Conservation (phyloP, 306 rosid genomes). For the Lathyrus oleraceus region DNA sequence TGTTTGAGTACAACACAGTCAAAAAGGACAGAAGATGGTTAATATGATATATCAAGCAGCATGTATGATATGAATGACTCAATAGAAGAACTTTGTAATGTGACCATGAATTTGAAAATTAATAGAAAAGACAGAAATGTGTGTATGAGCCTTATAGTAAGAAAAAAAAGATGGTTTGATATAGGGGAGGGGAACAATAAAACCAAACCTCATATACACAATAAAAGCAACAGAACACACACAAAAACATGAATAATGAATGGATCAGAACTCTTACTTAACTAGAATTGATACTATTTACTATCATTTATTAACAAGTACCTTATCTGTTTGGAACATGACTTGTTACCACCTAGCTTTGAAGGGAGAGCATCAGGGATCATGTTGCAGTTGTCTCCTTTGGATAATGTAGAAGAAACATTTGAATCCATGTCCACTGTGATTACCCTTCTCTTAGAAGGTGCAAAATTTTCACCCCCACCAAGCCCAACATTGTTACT, state of each 20-base stretch:
- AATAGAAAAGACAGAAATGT: slow-evolving; percentile 4
- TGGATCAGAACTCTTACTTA: background rate
- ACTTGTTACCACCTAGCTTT: slow-evolving; percentile 23
- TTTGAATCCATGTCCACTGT: slow-evolving; percentile 44
- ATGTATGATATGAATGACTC: slow-evolving; percentile 15
- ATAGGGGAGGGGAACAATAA: background rate
- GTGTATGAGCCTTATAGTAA: background rate
- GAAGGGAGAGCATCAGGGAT: slow-evolving; percentile 37
- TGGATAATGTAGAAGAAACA: slow-evolving; percentile 37
- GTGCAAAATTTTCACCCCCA: slow-evolving; percentile 36
- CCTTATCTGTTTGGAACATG: slow-evolving; percentile 59
- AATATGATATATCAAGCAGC: slow-evolving; percentile 13
- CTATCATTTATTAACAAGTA: slow-evolving; percentile 37
- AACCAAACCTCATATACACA: background rate
- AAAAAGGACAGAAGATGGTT: slow-evolving; percentile 2
- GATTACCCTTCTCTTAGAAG: slow-evolving; percentile 57
- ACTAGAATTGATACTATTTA: slow-evolving; percentile 14
- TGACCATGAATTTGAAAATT: slow-evolving; percentile 27
- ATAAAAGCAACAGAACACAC: slow-evolving; percentile 13
- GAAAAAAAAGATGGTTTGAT: background rate
- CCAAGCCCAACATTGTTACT: slow-evolving; percentile 31
- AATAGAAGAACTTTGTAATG: background rate
- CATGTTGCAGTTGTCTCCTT: slow-evolving; percentile 41
- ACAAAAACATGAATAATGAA: slow-evolving; percentile 9
- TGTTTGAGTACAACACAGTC: slow-evolving; percentile 8